Conservation (phyloP, 352 stramenopile species). For the Lagenidium giganteum region DNA sequence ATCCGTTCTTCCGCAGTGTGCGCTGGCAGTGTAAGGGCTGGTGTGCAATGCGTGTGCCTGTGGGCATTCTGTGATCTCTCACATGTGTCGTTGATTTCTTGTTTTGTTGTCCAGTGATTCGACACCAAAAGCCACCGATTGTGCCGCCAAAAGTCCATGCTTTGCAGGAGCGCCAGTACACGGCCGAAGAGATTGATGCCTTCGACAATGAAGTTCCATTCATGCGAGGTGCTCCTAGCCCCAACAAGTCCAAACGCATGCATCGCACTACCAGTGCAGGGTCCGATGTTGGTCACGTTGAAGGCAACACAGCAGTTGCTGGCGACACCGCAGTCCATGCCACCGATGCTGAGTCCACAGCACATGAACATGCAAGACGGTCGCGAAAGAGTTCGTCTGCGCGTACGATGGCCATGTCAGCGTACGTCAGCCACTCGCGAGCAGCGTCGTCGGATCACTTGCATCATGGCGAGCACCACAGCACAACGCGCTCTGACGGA, state of each 20-base stretch:
- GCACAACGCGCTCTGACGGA: neutral
- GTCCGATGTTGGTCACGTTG: too few relatives aligned
- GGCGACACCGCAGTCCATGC: neutral
- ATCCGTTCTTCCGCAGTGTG: slow-evolving; percentile 89
- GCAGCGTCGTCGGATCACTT: neutral
- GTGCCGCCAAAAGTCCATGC: slow-evolving; percentile 32
- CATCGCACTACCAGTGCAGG: neutral
- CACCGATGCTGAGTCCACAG: neutral
- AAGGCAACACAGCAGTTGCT: neutral
- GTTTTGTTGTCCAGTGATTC: slow-evolving; percentile 24
- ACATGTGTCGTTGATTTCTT: slow-evolving; percentile 3
- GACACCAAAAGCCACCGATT: slow-evolving; percentile 36
- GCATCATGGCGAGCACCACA: too few relatives aligned
- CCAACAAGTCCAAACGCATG: slow-evolving; percentile 7
- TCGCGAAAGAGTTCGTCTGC: neutral
- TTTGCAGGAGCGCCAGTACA: slow-evolving; percentile 20
- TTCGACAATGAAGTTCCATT: slow-evolving; percentile 44
- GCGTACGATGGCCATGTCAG: neutral
- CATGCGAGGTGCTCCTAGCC: slow-evolving; percentile 12
- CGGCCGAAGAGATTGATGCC: slow-evolving; percentile 14
- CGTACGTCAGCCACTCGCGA: neutral
- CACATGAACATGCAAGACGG: neutral
- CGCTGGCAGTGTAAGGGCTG: slow-evolving; percentile 86
- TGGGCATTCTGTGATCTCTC: too few relatives aligned
- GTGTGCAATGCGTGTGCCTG: too few relatives aligned